phyloP scores from a whole-genome alignment of 176 grass and related monocot genomes.

The Avena insularis region DNA sequence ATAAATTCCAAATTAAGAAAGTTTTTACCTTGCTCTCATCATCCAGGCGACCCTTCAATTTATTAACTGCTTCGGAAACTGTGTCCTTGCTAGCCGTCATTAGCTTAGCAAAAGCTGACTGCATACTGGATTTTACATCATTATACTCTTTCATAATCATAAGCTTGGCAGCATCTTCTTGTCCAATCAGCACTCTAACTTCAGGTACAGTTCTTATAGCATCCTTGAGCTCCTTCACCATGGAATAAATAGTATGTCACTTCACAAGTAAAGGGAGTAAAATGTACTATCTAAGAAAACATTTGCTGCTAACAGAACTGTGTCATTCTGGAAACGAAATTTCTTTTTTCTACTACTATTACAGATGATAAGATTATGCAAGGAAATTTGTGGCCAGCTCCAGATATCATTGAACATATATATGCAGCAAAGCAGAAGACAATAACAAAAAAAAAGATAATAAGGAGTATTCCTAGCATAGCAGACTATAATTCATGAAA shows the following conservation, averaged over 20 bases:
- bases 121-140: conserved; percentile 57
- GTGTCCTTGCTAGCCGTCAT: conserved; percentile 69
- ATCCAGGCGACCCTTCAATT: conserved; percentile 62
- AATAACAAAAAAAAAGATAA: no score
- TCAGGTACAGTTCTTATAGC: conserved; percentile 73
- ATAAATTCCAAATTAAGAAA: not conserved
- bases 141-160: conserved; percentile 46
- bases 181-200: conserved; percentile 58
- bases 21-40: conserved; percentile 69
- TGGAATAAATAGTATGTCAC: conserved; percentile 16
- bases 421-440: no score
- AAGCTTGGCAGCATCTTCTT: conserved; percentile 57
- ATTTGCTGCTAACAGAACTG: no score
- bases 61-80: conserved; percentile 59
- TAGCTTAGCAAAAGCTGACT: conserved; percentile 73
- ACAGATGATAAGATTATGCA: no score
- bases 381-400: no score
- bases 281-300: not conserved
- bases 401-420: no score
- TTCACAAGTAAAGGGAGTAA: not conserved
- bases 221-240: conserved; percentile 74
- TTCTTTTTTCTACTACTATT: no score
- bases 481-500: no score
- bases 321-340: no score
- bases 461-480: no score